Evolutionary conservation across 176 grass and related monocot genomes (phyloP).

Genomic region (Eleusine coracana): DNA sequence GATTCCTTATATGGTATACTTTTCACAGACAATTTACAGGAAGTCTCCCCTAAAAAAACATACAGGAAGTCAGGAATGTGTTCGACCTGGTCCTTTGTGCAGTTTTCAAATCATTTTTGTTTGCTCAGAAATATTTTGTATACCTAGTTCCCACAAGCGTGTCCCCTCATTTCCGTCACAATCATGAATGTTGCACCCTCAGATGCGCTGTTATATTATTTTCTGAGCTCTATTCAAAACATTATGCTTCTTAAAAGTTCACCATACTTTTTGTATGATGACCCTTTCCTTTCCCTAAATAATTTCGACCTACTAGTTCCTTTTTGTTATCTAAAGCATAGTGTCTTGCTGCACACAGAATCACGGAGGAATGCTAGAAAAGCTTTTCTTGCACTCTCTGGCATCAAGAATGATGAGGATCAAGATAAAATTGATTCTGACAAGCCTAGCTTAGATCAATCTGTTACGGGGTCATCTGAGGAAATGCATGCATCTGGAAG

Average conservation of each 20-base stretch:
- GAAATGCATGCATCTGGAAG: constrained; percentile 51
- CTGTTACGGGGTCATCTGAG: constrained; percentile 40
- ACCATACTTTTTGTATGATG: constrained; percentile 21
- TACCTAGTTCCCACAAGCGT: neutral
- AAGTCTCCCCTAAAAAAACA: too few relatives aligned
- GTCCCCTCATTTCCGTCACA: constrained; percentile 13
- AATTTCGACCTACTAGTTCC: constrained; percentile 1
- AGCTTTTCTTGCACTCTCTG: constrained; percentile 88
- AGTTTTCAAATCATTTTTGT: constrained; percentile 5
- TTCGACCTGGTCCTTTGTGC: neutral
- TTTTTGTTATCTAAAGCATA: neutral
- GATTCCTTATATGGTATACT: constrained; percentile 83
- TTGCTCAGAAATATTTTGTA: constrained; percentile 3
- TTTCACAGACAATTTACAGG: constrained; percentile 23
- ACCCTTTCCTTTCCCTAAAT: constrained; percentile 20
- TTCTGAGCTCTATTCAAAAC: constrained; percentile 16
- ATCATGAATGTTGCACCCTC: constrained; percentile 1
- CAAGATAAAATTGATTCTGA: constrained; percentile 44
- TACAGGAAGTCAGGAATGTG: neutral
- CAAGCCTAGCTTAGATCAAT: constrained; percentile 52
- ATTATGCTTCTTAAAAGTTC: constrained; percentile 18
- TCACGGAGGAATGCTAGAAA: constrained; percentile 87
- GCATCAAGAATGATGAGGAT: constrained; percentile 46
- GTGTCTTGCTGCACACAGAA: constrained; percentile 51
- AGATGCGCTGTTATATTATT: constrained; percentile 24